Evolutionary conservation across 768 basidiomycete species (phyloP), one percentile per base, ranked within the genome.

Genomic region (Coprinopsis sp.): DNA sequence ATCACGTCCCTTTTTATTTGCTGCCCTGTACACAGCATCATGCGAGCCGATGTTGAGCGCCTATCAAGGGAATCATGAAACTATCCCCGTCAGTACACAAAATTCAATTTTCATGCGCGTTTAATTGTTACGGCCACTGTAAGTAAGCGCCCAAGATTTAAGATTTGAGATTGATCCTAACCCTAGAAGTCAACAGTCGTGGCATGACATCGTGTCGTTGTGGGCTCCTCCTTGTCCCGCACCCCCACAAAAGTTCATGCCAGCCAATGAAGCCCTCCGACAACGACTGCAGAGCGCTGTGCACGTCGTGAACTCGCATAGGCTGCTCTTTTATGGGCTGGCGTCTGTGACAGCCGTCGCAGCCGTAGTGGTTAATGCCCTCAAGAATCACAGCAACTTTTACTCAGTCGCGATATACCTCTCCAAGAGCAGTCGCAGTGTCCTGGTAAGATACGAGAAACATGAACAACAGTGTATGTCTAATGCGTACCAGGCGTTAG

Each of bases 321-420:
- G 86, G 44, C 64, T 92, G 42, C 61, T 84, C 22, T 60, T 89
- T 36, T 96, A 97, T 59, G 70, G 74, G 25, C 46, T 81, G 11
- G 57, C 84, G 47, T 93, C 91, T 23, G 68, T 81, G 38, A 52
- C 80, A 22, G 80, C 89, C 0, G 81, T 93, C 31, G 77, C 76
- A 1, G 81, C 78, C 16, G 85, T 88, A 22, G 74, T 97, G 50
- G 66, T 76, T 39, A 90, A 87, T 64, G 92, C 92, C 10, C 76
- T 92, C 59, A 78, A 82, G 57, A 83, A 77, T 44, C 77, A 94
- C 57, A 84, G 82, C 58, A 96, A 93, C 70, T 97, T 97, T 69
- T 99, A 94, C 63, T 86, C 93, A 13, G 86, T 95, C 3, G 81
- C 90, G 24, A 91, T 99, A 2, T 87, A 84, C 59, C 78, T 99